These are phyloP conservation scores for Thecaphora thlaspeos DNA, from an alignment of 1,284 basidiomycete species.

Conservation along the genomic window DNA sequence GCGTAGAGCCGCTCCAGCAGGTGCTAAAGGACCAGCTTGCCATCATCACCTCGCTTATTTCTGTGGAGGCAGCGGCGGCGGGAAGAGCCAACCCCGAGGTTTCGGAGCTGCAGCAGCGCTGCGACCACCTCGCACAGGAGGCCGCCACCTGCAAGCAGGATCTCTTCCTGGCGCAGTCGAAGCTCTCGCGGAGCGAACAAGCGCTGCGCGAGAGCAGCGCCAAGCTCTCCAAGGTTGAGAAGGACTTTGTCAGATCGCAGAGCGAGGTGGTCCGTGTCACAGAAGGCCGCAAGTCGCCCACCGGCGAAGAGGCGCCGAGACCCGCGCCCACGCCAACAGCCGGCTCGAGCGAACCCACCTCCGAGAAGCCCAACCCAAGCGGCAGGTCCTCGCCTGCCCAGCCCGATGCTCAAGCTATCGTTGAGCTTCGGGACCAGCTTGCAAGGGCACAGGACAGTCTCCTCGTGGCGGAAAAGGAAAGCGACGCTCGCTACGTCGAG, in stretches of 20 bases:
- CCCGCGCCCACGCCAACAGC: slow-evolving; percentile 5
- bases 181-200: slow-evolving; percentile 27
- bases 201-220: slow-evolving; percentile 14
- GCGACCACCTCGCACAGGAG: slow-evolving; percentile 31
- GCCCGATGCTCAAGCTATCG: not conserved
- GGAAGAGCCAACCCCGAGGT: not conserved
- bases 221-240: slow-evolving; percentile 30
- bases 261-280: slow-evolving; percentile 36
- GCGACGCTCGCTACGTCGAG: slow-evolving; percentile 33
- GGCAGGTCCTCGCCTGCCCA: too few species aligned
- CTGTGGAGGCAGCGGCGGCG: too few species aligned
- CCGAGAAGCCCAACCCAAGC: too few species aligned
- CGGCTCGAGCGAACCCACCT: too few species aligned
- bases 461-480: slow-evolving; percentile 27
- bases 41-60: too few species aligned
- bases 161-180: slow-evolving; percentile 33
- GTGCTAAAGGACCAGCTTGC: too few species aligned
- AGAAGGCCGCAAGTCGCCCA: slow-evolving; percentile 16
- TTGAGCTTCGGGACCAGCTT: slow-evolving; percentile 10
- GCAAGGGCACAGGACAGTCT: slow-evolving; percentile 25
- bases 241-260: slow-evolving; percentile 36
- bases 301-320: slow-evolving; percentile 6
- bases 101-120: slow-evolving; percentile 23
- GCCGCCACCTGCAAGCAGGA: slow-evolving; percentile 33
- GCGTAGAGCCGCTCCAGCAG: too few species aligned